phyloP scores from a whole-genome alignment of 805 yeast species.

The Wickerhamomyces ciferrii region DNA sequence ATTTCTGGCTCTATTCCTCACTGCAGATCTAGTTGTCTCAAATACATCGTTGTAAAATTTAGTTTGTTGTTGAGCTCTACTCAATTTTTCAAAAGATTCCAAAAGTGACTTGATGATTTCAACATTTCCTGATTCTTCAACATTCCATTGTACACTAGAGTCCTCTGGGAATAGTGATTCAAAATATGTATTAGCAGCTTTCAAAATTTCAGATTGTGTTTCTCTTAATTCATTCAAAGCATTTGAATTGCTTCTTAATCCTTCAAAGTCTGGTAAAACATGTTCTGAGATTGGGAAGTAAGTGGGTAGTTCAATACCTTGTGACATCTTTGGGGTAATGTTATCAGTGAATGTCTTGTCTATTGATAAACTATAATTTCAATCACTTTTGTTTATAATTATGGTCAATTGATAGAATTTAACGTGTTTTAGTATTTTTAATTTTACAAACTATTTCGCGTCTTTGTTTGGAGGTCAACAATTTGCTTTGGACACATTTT shows the following conservation, averaged over 20 bases:
- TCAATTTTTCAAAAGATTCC: constrained; percentile 13
- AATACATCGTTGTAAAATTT: constrained; percentile 9
- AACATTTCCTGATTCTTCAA: neutral
- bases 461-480: too few species aligned
- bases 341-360: too few species aligned
- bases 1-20: neutral
- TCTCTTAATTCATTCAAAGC: constrained; percentile 1
- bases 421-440: neutral
- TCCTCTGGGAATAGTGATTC: constrained; percentile 5
- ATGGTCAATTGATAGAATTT: neutral
- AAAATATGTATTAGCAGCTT: constrained; percentile 10
- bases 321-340: too few species aligned
- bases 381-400: neutral
- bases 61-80: constrained; percentile 9
- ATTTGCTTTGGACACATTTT: neutral
- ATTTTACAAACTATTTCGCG: neutral
- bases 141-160: neutral
- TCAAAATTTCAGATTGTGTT: constrained; percentile 8
- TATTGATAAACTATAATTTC: too few species aligned
- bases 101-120: constrained; percentile 6
- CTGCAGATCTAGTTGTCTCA: constrained; percentile 6
- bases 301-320: neutral
- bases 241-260: neutral
- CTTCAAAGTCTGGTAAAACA: neutral
- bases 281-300: constrained; percentile 1